Evolutionary conservation across 441 rosid species (phyloP), one percentile per base, ranked within the genome.

Genomic region (Biscutella auriculata): DNA sequence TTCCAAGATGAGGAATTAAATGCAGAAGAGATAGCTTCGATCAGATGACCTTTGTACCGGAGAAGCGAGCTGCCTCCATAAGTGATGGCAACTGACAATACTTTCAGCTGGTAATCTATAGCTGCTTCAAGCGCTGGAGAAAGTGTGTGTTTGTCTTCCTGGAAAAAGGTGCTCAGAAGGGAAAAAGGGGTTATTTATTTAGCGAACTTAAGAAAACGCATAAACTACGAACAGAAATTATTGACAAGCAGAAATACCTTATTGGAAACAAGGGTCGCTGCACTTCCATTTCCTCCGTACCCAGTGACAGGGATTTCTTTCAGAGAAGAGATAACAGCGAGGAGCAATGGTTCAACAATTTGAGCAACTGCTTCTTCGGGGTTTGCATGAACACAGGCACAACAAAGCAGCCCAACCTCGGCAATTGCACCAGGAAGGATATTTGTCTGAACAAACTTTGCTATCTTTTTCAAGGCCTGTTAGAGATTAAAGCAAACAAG

Each of bases 371-470:
- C 92, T 82, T 84, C 96, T 64, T 89, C 88, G 9, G 99, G 99
- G 76, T 82, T 82, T 66, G 99, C 76, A 69, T 87, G 95, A 77
- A 94, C 82, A 75, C 95, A 90, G 52, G 99, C 97, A 75, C 99
- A 84, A 70, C 97, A 90, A 78, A 94, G 99, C 67, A 90, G 77
- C 72, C 99, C 99, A 65, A 94, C 96, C 82, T 94, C 99, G 9
- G 99, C 97, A 73, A 94, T 71, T 68, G 99, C 97, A 62, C 99
- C 99, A 45, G 97, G 99, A 75, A 94, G 99, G 77, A 94, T 87
- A 74, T 80, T 94, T 71, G 94, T 78, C 73, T 73, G 74, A 27
- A 94, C 95, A 77, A 94, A 94, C 79, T 94, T 94, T 42, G 99
- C 80, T 72, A 94, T 87, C 78, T 90, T 90, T 82, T 78, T 87